Percentiles rank a stretch among this genome's conserved stretches.
Conservation (phyloP, 2,329 filamentous ascomycete genomes). For the Venturia effusa region DNA sequence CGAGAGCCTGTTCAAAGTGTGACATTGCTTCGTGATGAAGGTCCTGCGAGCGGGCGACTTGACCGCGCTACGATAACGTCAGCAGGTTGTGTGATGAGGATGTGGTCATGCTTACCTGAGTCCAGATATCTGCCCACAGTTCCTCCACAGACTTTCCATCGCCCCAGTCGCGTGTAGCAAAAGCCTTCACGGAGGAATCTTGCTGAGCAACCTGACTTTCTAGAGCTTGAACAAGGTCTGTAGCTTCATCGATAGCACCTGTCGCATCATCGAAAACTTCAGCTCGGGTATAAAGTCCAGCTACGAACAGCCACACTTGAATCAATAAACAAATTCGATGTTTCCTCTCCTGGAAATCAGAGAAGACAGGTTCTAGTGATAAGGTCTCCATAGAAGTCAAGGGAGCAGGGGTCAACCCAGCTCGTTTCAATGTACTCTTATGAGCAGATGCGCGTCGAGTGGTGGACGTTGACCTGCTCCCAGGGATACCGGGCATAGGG, state of each 20-base stretch:
- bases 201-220: constrained; percentile 49
- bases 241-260: constrained; percentile 71
- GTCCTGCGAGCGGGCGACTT: constrained; percentile 52
- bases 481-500: neutral
- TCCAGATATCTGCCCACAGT: constrained; percentile 71
- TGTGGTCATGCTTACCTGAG: constrained; percentile 51
- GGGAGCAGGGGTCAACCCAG: constrained; percentile 31
- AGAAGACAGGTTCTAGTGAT: constrained; percentile 34
- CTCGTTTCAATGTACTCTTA: constrained; percentile 30
- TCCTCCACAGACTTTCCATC: constrained; percentile 72
- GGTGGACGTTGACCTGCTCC: constrained; percentile 22
- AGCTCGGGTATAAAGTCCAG: constrained; percentile 76
- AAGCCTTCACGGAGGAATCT: constrained; percentile 50
- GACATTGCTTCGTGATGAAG: constrained; percentile 58
- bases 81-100: constrained; percentile 12
- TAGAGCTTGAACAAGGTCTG: constrained; percentile 60
- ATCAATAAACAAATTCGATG: constrained; percentile 52
- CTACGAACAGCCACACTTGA: constrained; percentile 83
- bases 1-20: constrained; percentile 73
- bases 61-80: constrained; percentile 47
- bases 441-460: constrained; percentile 23
- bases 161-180: constrained; percentile 63
- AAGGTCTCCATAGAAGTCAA: constrained; percentile 17
- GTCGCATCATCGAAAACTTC: constrained; percentile 68
- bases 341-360: constrained; percentile 39